Evolutionary conservation across 768 basidiomycete species (phyloP), one percentile per base, ranked within the genome.

Genomic region (Guyanaporus albipodus): DNA sequence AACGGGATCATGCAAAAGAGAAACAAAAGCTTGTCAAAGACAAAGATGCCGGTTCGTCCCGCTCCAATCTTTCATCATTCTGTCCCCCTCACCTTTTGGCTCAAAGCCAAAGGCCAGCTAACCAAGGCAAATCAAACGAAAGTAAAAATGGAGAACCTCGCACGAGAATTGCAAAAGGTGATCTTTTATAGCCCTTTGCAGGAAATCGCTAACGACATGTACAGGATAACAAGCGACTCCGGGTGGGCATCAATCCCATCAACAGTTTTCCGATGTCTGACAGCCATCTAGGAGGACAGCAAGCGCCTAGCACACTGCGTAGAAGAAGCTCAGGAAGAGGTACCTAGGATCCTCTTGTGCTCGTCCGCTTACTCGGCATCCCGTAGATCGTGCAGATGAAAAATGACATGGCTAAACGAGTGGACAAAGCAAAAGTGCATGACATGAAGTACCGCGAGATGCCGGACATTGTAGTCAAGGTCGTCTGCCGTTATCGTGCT

Each of bases 391-490:
- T 76, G 44, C 85, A 87, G 67, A 87, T 90, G 82, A 90, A 87
- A 68, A 79, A 72, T 59, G 87, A 88, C 71, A 80, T 91, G 59
- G 79, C 85, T 34, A 87, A 85, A 63, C 83, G 87, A 52, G 79
- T 79, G 8, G 87, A 90, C 64, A 86, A 82, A 62, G 86, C 80
- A 37, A 87, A 83, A 65, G 67, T 82, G 24, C 87, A 87, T 57
- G 88, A 90, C 57, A 73, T 77, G 57, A 91, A 90, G 66, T 89
- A 82, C 60, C 82, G 84, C 46, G 88, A 91, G 66, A 82, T 80
- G 75, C 87, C 87, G n/a, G 87, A 93, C 61, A 88, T 92, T 49
- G 84, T 91, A 42, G 82, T 92, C 69, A 91, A 90, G 64, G 88
- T 93, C 54, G 73, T 86, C 40, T 92, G 90, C 67, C 84, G 85